These are phyloP conservation scores for Scutellaria barbata DNA, from an alignment of 257 asterid species.

Conservation along the genomic window DNA sequence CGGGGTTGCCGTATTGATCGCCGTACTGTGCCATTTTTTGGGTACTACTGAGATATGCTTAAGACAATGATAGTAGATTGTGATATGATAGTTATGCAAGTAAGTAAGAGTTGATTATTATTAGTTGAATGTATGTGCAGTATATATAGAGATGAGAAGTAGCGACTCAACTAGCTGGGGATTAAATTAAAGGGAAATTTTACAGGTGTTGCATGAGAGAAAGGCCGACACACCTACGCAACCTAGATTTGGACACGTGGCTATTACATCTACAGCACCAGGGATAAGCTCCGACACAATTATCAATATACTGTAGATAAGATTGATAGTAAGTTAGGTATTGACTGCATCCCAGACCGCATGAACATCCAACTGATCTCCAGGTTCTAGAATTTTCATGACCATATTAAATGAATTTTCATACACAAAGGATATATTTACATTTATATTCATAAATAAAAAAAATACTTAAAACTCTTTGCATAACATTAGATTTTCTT, in stretches of 20 bases:
- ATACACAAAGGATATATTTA: no score
- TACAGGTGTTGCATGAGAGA: background rate
- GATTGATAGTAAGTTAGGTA: background rate
- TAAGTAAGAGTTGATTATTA: background rate
- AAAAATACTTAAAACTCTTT: no score
- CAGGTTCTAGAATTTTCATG: no score
- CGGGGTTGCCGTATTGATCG: constrained; percentile 43
- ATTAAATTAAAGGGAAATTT: background rate
- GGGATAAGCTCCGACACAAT: constrained; percentile 1
- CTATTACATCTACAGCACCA: background rate
- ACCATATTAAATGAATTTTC: no score
- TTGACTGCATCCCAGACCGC: no score
- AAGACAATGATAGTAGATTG: no score
- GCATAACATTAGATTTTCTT: no score
- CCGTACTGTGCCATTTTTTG: constrained; percentile 55
- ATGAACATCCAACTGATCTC: no score
- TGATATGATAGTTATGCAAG: background rate
- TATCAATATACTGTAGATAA: background rate
- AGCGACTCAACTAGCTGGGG: background rate
- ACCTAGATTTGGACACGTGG: constrained; percentile 15
- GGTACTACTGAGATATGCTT: no score
- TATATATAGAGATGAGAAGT: constrained; percentile 13
- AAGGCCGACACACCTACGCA: background rate
- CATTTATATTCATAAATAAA: no score
- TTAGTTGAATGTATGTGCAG: background rate